Base-by-base conservation (phyloP, 2,329 filamentous ascomycete species). In the Daldinia sp. region DNA sequence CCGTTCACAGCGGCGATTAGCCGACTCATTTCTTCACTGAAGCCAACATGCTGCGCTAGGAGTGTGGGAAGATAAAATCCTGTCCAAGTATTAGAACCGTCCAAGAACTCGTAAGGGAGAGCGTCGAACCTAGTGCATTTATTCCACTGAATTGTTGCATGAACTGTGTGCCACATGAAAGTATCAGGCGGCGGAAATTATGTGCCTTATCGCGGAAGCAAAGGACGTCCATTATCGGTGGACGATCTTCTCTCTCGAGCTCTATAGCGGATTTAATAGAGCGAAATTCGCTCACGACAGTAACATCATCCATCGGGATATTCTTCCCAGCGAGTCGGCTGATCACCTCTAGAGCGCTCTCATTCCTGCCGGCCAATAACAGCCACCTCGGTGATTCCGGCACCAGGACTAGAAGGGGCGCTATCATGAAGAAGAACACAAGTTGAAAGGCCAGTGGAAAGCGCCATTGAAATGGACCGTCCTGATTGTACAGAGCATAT, bases 1-100 rank as follows among this genome's bases (percentile, higher is more conserved):
- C 78, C 78, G 58, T 73, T 90, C 64, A 85, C 84, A 1, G 85
- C 88, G 1, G 87, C 84, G 18, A 90, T 79, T 0, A 90, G 77
- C 4, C 87, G 81, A 2, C 85, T 83, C 73, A 85, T 82, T 44
- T 80, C 80, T 64, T 88, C 81, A 33, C 77, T 77, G 28, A 89
- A 81, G 0, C 87, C 87, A 6, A 90, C 86, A 6, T 82, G 86
- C 51, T 86, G 75, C 60, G 87, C 86, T 1, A 90, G 76, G 0
- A 90, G 81, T 0, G 85, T 88, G 0, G 87, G 87, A 0, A 89
- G 78, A 63, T 83, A 83, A 67, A 82, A 83, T 3, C 81, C 81
- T 69, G 41, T 6, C 0, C 7, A 6, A 39, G 20, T 50, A 53
- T 76, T 57, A 71, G 69, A 57, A 37, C n/a, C 13, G 18, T 33